A percentile compares a stretch with the other conserved stretches of the same genome.
These are phyloP conservation scores for Lolium multiflorum DNA, from an alignment of 176 grass and related monocot genomes.

Conservation along the genomic window DNA sequence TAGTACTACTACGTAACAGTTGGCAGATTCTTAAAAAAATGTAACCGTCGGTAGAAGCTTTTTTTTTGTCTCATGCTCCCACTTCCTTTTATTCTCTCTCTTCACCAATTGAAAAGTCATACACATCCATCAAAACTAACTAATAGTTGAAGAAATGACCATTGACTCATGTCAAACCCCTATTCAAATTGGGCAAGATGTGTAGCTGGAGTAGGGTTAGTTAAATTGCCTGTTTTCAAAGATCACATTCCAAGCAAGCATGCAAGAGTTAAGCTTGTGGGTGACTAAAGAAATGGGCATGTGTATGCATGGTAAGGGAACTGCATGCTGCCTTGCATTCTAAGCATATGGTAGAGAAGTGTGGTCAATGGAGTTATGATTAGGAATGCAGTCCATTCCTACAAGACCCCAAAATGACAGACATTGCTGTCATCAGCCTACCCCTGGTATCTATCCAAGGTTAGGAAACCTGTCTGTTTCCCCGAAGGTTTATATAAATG, in stretches of 20 bases:
- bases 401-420: conserved; percentile 40
- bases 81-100: background rate
- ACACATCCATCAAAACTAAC: background rate
- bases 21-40: no score
- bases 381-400: conserved; percentile 76
- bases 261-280: conserved; percentile 33
- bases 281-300: conserved; percentile 44
- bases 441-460: conserved; percentile 25
- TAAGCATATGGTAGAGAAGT: conserved; percentile 42
- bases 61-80: conserved; percentile 27
- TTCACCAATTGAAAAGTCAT: background rate
- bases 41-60: conserved; percentile 36
- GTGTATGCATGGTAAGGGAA: conserved; percentile 9
- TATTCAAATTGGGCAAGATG: conserved; percentile 24
- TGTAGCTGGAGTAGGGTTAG: conserved; percentile 21
- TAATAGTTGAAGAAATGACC: conserved; percentile 5
- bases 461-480: conserved; percentile 57
- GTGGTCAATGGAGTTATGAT: conserved; percentile 59
- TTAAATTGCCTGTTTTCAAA: conserved; percentile 41
- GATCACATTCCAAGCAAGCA: conserved; percentile 44
- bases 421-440: conserved; percentile 27
- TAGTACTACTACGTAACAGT: no score
- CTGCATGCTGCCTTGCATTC: conserved; percentile 42
- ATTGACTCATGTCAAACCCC: background rate
- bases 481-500: conserved; percentile 34